Base-by-base conservation (phyloP, 2,329 filamentous ascomycete genomes). In the Fusarium sp. region DNA sequence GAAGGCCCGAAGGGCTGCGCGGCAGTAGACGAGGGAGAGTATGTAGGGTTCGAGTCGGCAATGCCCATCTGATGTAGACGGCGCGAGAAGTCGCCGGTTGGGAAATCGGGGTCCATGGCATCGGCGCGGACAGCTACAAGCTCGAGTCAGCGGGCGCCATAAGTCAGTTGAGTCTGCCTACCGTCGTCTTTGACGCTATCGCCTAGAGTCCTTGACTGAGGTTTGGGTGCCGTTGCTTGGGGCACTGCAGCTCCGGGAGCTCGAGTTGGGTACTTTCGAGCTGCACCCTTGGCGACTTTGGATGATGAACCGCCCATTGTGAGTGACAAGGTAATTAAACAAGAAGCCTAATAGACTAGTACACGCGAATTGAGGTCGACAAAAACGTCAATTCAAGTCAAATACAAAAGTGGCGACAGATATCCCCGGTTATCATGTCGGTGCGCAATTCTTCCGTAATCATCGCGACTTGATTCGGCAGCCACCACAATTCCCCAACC, bases 1-100 rank as follows among this genome's bases (percentile, higher is more conserved):
- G 53, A 63, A 61, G 44, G 63, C 15, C 38, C 32, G 24, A 51
- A 42, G 51, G 61, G 55, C 49, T 67, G 52, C 24, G 65, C 62
- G 7, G 77, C 82, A 3, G 75, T 83, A 7, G 83, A 85, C 2
- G 82, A 84, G 24, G 80, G 76, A 6, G 83, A 85, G 42, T 78
- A 81, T 5, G 81, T 84, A 28, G 84, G 83, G 61, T 81, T 83
- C 5, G 84, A 83, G 42, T 83, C 78, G 8, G 79, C 83, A 28
- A 85, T 75, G 68, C 84, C 84, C 79, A 87, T 85, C 60, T 83
- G 74, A 25, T 78, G 78, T 6, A 87, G 78, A 13, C 84, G 83
- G 44, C 75, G 74, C 8, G 83, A 80, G 72, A 84, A 86, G 60
- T 75, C 79, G n/a, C 76, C 70, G 40, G 77, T 73, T 15, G 74